phyloP scores from a whole-genome alignment of 352 stramenopile species.

The Pythium myriotylum region DNA sequence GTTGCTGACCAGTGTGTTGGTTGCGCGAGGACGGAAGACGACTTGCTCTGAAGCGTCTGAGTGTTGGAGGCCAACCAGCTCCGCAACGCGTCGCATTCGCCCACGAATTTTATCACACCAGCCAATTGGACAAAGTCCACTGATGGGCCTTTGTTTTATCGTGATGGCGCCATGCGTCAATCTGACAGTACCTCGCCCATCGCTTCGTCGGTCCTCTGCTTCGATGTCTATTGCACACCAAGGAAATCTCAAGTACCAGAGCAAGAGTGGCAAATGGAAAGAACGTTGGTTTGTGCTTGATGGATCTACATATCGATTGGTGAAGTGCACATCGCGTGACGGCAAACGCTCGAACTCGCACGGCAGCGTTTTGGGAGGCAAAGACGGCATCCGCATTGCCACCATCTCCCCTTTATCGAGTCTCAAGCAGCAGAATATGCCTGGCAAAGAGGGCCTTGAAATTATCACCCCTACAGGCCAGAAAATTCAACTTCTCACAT shows the following conservation, averaged over 20 bases:
- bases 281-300: constrained; percentile 77
- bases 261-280: constrained; percentile 53
- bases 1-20: too few species aligned
- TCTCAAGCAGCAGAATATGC: background rate
- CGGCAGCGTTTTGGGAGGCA: constrained; percentile 35
- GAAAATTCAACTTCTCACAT: constrained; percentile 46
- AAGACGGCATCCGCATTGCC: constrained; percentile 19
- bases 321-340: constrained; percentile 47
- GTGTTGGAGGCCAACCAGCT: too few species aligned
- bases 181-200: background rate
- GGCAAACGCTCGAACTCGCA: constrained; percentile 35
- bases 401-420: constrained; percentile 2
- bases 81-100: too few species aligned
- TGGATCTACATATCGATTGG: constrained; percentile 33
- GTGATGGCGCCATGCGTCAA: background rate
- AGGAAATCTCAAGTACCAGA: constrained; percentile 55
- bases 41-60: background rate
- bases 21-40: constrained; percentile 13
- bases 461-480: constrained; percentile 35
- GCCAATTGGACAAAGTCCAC: too few species aligned
- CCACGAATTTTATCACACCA: too few species aligned
- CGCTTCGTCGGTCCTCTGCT: too few species aligned
- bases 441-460: constrained; percentile 30
- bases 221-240: constrained; percentile 35
- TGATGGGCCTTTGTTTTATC: background rate